Base-by-base conservation (phyloP, 495 filamentous ascomycete species). In the Parmelia sp. region DNA sequence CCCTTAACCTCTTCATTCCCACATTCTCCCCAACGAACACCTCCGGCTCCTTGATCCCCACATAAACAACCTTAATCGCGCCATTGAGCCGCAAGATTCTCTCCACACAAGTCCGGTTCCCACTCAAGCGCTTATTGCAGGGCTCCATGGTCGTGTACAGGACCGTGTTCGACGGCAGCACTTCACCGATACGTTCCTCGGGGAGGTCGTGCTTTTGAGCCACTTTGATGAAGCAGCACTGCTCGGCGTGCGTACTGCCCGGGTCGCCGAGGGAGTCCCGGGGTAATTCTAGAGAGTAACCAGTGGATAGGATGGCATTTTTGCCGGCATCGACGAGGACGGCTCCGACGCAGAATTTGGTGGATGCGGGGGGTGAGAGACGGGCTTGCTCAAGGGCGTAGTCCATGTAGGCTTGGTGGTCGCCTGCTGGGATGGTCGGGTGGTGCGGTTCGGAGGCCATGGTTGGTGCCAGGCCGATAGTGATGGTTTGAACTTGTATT, bases 181-280 rank as follows among this genome's bases (percentile, higher is more conserved):
- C 74, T 33, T 75, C 65, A 23, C 67, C 70, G 6, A 82, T 70
- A 11, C 71, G 68, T 27, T 73, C 72, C 59, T 79, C 78, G 1
- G 73, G 70, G 21, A 82, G 39, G 35, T 69, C 68, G 57, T 80
- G 65, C 61, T 70, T 57, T 14, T 79, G 71, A 25, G 77, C 74
- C 40, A 79, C 70, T 66, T 81, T 80, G 68, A 79, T 77, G 68
- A 80, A 75, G 70, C 75, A 80, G 72, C 76, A 79, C 49, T 80
- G 60, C 47, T 62, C 60, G 39, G 77, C 76, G 58, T 79, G 76
- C 17, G 73, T 79, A 29, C 67, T 74, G 17, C 71, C 77, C 21
- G 72, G 75, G 64, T 79, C 76, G 58, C 71, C 74, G 0, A 71
- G 71, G 25, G 68, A 63, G 36, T 76, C 69, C 1, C 69, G 61